Evolutionary conservation across 495 filamentous ascomycete species (phyloP).

Genomic region (Tetracladium marchalianum): DNA sequence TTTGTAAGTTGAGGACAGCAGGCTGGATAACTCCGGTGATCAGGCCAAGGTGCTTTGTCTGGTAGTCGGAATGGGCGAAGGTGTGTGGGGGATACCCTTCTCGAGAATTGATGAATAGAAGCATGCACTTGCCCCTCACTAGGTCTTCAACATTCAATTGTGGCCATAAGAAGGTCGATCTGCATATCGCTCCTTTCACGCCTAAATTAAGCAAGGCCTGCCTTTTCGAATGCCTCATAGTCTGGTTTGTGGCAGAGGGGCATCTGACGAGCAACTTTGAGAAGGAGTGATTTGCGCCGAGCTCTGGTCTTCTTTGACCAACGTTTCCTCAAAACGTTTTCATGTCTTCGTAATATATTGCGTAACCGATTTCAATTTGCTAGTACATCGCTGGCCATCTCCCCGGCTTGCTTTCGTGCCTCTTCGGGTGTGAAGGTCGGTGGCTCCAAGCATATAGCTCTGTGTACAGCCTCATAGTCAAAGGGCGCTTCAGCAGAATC

Average conservation of each 20-base stretch:
- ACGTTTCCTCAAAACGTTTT: constrained; percentile 29
- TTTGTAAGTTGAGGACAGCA: constrained; percentile 26
- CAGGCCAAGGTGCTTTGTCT: constrained; percentile 21
- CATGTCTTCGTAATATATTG: constrained; percentile 28
- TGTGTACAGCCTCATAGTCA: no score
- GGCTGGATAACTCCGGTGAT: constrained; percentile 15
- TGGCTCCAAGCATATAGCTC: no score
- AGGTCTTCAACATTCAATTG: constrained; percentile 51
- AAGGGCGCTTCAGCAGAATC: no score
- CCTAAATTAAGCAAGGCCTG: constrained; percentile 4
- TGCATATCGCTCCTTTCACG: constrained; percentile 12
- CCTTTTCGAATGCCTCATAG: constrained; percentile 30
- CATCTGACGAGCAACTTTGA: constrained; percentile 25
- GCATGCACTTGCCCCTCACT: constrained; percentile 27
- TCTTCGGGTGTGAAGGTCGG: no score
- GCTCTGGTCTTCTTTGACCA: constrained; percentile 33
- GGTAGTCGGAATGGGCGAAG: constrained; percentile 28
- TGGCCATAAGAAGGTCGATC: constrained; percentile 37
- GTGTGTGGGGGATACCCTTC: constrained; percentile 30
- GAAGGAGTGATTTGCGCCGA: constrained; percentile 27
- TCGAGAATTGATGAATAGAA: constrained; percentile 39
- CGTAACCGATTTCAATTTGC: constrained; percentile 17
- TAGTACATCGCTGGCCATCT: constrained; percentile 15
- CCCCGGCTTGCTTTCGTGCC: neutral
- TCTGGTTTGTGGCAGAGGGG: constrained; percentile 37